Percentiles rank a stretch among this genome's conserved stretches.
Conservation (phyloP, 352 stramenopile species). For the Halophytophthora polymorphica region DNA sequence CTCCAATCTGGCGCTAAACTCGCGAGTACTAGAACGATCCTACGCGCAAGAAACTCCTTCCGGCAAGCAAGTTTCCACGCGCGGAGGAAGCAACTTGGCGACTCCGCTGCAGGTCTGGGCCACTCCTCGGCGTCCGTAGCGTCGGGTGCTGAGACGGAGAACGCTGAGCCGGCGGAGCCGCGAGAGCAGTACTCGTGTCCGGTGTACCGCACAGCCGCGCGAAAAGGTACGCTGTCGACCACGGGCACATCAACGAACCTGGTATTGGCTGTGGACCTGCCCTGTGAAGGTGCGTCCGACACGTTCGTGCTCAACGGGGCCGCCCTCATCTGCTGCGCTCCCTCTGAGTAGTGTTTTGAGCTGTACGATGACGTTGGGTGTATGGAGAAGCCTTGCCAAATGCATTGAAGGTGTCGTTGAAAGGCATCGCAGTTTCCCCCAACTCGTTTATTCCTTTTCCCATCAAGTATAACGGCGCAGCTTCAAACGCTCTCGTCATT, state of each 20-base stretch:
- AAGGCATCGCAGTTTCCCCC: no score
- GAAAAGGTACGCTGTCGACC: conserved; percentile 89
- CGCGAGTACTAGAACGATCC: not conserved
- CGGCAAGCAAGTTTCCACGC: not conserved
- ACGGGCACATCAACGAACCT: conserved; percentile 94
- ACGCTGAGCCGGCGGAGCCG: not conserved
- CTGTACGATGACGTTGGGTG: not conserved
- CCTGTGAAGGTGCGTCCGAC: conserved; percentile 62
- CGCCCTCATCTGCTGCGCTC: conserved; percentile 76
- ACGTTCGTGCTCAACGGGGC: conserved; percentile 91
- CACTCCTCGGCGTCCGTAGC: not conserved
- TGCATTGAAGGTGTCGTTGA: no score
- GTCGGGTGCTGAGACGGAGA: not conserved
- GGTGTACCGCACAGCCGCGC: conserved; percentile 89
- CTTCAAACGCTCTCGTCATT: no score
- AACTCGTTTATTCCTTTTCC: no score
- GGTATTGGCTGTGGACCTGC: conserved; percentile 87
- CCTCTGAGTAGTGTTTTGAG: conserved; percentile 34
- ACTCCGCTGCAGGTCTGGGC: not conserved
- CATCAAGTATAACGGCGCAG: no score
- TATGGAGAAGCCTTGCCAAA: no score
- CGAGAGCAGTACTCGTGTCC: conserved; percentile 79
- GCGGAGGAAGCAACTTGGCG: not conserved
- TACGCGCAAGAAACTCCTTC: not conserved
- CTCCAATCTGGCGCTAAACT: not conserved